These are phyloP conservation scores for Ophiostoma sp. DNA, from an alignment of 2,329 filamentous ascomycete genomes.

Conservation along the genomic window DNA sequence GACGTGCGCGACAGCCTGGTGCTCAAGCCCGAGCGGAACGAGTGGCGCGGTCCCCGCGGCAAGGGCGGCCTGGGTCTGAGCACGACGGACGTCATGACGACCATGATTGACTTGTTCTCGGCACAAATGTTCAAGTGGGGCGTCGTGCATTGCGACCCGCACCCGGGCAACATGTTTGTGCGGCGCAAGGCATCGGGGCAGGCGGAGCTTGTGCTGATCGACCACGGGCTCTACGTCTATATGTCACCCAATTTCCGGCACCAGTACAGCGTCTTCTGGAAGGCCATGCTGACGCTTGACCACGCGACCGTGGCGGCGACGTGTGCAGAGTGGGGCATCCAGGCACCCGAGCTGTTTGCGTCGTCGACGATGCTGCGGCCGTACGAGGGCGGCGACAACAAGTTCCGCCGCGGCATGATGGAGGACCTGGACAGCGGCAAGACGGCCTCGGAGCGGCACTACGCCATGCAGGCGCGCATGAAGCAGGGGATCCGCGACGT, in stretches of 20 bases:
- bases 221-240: slow-evolving; percentile 93
- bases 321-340: slow-evolving; percentile 81
- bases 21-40: slow-evolving; percentile 77
- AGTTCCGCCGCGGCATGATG: slow-evolving; percentile 65
- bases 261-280: slow-evolving; percentile 91
- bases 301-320: slow-evolving; percentile 74
- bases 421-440: slow-evolving; percentile 60
- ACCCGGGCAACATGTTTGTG: slow-evolving; percentile 96
- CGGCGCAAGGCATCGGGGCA: slow-evolving; percentile 78
- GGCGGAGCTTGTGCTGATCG: slow-evolving; percentile 89
- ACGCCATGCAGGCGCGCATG: slow-evolving; percentile 84
- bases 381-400: slow-evolving; percentile 79
- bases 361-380: slow-evolving; percentile 86
- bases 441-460: slow-evolving; percentile 71
- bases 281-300: slow-evolving; percentile 89
- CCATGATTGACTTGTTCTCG: slow-evolving; percentile 94
- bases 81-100: slow-evolving; percentile 87
- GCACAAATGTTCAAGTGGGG: slow-evolving; percentile 98
- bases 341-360: slow-evolving; percentile 86
- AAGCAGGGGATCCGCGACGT: slow-evolving; percentile 68
- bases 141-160: slow-evolving; percentile 91
- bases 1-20: slow-evolving; percentile 59
- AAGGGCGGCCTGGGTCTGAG: slow-evolving; percentile 82
- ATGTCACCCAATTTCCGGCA: slow-evolving; percentile 81
- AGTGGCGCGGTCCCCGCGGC: slow-evolving; percentile 71